Base-by-base conservation (phyloP, 345 rosid genomes). In the Raphanus sativus region DNA sequence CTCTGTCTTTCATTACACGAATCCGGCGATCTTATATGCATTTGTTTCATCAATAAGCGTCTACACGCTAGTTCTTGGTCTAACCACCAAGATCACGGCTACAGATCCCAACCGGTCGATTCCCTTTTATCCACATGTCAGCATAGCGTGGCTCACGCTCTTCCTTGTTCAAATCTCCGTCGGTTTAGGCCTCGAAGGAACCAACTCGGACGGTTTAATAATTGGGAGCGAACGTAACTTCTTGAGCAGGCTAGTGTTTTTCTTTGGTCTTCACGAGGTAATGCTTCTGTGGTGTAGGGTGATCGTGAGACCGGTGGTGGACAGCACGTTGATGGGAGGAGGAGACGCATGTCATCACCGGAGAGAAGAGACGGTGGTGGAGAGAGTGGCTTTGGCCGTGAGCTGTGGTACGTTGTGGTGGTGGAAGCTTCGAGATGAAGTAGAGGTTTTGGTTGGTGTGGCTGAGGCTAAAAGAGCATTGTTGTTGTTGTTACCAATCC, bases 361-460 rank as follows among this genome's bases (percentile, higher is more conserved):
- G 26, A 75, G 65, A 73, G 85, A 79, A 8, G 97, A 87, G 77
- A 81, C 72, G 65, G 78, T 84, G 88, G 77, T 83, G 7, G 86
- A 87, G 3, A 87, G 81, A 70, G 86, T 74, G 45, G 67, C 75
- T 15, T 42, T 84, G 80, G 93, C 86, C 9, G 17, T 82, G 70
- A 82, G 87, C 65, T 75, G 83, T 28, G 93, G 97, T 4, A 36
- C 65, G 12, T 77, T 91, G 58, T 90, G 97, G 97, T 88, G 95
- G 91, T 85, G 93, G 97, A 88, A 85, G 77, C 62, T 91, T 86
- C 84, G 93, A 60, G 88, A 88, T 28, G 97, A 90, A 65, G 87
- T 90, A 33, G 97, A 88, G 75, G 82, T 85, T n/a, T 59, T 91
- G 85, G 89, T 80, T 42, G 69, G 84, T 64, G 84, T 81, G 15